A percentile compares a stretch with the other conserved stretches of the same genome.
These are phyloP conservation scores for Ampelocalamus luodianensis DNA, from an alignment of 176 grass and related monocot species.

Conservation along the genomic window DNA sequence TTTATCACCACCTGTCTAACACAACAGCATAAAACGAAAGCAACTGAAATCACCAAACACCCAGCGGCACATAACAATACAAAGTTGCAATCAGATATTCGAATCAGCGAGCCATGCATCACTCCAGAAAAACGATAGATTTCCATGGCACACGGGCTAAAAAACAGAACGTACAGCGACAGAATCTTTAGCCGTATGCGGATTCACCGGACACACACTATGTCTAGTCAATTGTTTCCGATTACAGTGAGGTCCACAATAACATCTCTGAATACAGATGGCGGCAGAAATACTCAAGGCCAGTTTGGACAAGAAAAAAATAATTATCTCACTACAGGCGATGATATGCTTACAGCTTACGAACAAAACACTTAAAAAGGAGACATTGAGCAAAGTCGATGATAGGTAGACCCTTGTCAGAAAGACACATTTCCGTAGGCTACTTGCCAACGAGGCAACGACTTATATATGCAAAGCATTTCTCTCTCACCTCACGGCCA, in stretches of 20 bases:
- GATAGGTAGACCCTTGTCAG: neutral
- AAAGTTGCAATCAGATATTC: neutral
- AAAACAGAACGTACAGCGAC: neutral
- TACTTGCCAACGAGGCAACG: neutral
- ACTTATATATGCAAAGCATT: too few relatives aligned
- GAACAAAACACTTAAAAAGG: neutral
- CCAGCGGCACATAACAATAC: too few relatives aligned
- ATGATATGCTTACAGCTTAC: neutral
- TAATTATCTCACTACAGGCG: neutral
- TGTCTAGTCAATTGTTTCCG: neutral
- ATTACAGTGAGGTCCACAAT: too few relatives aligned
- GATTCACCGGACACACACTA: neutral
- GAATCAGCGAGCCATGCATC: neutral
- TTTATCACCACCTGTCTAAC: neutral
- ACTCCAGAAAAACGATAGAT: neutral
- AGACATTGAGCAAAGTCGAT: neutral
- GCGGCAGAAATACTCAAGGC: neutral
- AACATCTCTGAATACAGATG: neutral
- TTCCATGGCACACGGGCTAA: neutral
- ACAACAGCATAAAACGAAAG: neutral
- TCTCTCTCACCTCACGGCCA: too few relatives aligned
- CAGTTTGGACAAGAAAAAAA: too few relatives aligned
- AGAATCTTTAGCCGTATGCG: neutral
- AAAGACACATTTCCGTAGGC: neutral
- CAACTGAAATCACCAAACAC: neutral